Conservation (phyloP, 2,329 filamentous ascomycete species). For the Drechslerella coelobrocha region DNA sequence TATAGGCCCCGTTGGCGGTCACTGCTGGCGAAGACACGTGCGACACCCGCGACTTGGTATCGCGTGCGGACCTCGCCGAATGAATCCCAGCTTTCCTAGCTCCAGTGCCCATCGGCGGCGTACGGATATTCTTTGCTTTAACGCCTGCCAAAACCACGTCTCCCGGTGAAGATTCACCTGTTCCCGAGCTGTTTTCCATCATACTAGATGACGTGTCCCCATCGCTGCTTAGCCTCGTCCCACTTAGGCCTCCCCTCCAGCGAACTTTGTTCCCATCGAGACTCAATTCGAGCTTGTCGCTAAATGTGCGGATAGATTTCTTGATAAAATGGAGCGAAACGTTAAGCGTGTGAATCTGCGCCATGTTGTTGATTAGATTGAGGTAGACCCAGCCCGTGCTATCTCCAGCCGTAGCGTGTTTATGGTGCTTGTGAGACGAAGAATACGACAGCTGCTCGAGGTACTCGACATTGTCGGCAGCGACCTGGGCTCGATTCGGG, state of each 20-base stretch:
- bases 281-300: constrained; percentile 78
- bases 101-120: constrained; percentile 58
- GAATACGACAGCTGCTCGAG: constrained; percentile 74
- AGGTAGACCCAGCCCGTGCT: constrained; percentile 81
- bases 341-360: constrained; percentile 83
- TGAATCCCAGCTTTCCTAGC: constrained; percentile 48
- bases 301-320: constrained; percentile 72
- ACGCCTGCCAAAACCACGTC: no score
- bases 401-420: constrained; percentile 66
- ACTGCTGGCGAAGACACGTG: constrained; percentile 26
- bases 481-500: constrained; percentile 75
- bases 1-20: neutral
- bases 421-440: constrained; percentile 66
- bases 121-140: constrained; percentile 57
- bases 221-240: constrained; percentile 72
- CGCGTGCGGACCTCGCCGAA: constrained; percentile 51
- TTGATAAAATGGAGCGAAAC: constrained; percentile 80
- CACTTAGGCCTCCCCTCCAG: constrained; percentile 74
- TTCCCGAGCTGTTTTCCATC: constrained; percentile 57
- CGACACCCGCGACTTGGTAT: constrained; percentile 15
- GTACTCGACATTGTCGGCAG: constrained; percentile 79
- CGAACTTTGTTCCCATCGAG: constrained; percentile 78
- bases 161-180: no score
- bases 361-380: constrained; percentile 79
- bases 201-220: constrained; percentile 60